Conservation (phyloP, 2,329 filamentous ascomycete genomes). For the Aotearoamyces nothofagi region DNA sequence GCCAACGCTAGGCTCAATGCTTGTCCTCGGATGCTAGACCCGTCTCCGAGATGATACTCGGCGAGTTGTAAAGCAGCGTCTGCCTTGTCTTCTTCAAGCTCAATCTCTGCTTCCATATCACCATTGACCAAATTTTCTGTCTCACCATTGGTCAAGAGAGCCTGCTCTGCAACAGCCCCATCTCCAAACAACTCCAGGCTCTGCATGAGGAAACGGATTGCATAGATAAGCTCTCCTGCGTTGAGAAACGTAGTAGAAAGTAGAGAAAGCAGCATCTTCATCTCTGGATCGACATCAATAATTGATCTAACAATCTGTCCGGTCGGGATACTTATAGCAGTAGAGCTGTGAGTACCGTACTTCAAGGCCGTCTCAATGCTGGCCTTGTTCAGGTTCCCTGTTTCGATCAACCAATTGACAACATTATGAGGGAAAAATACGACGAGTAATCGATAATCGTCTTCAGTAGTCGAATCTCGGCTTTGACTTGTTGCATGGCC, state of each 20-base stretch:
- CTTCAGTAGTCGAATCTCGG: conserved; percentile 4
- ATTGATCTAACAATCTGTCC: conserved; percentile 48
- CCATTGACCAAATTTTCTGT: conserved; percentile 6
- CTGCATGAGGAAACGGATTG: conserved; percentile 50
- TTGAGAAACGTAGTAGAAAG: conserved; percentile 51
- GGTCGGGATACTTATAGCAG: conserved; percentile 31
- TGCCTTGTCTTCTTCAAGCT: conserved; percentile 41
- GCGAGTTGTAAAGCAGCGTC: conserved; percentile 53
- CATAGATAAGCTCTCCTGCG: conserved; percentile 48
- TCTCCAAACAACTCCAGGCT: conserved; percentile 42
- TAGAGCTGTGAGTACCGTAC: conserved; percentile 20
- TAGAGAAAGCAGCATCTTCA: conserved; percentile 50
- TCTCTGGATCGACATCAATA: conserved; percentile 49
- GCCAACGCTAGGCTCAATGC: conserved; percentile 53
- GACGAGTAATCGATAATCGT: conserved; percentile 19
- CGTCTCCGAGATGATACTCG: conserved; percentile 49
- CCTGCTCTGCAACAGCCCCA: conserved; percentile 9
- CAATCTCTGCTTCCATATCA: conserved; percentile 26
- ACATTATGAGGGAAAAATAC: conserved; percentile 31
- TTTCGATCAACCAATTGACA: conserved; percentile 42
- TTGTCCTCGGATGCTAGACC: conserved; percentile 44
- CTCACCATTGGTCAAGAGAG: conserved; percentile 14
- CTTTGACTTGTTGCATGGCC: conserved; percentile 3
- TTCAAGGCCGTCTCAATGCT: conserved; percentile 44
- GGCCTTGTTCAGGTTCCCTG: conserved; percentile 42